A percentile compares a stretch with the other conserved stretches of the same genome.
These are phyloP conservation scores for Ceratonia siliqua DNA, from an alignment of 306 rosid species.

Conservation along the genomic window DNA sequence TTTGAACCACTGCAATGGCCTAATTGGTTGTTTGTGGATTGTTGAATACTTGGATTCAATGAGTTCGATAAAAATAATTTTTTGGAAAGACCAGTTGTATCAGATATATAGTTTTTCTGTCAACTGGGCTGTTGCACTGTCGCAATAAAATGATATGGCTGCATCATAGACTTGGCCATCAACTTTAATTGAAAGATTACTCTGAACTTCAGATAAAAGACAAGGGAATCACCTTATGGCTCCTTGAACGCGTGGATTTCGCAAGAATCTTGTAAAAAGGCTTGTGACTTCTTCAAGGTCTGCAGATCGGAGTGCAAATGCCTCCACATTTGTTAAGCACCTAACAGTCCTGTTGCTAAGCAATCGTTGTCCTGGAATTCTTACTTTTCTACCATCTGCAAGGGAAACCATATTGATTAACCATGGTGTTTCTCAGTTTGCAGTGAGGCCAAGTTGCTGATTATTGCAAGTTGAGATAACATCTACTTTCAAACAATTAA, in stretches of 20 bases:
- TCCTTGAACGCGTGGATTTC: constrained; percentile 71
- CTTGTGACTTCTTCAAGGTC: constrained; percentile 89
- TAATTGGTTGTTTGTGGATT: too few species aligned
- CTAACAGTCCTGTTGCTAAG: constrained; percentile 63
- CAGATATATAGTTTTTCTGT: not conserved
- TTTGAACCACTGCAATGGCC: too few species aligned
- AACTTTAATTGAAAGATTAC: not conserved
- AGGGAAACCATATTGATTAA: not conserved
- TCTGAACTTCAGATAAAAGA: not conserved
- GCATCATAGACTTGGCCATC: not conserved
- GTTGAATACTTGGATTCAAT: too few species aligned
- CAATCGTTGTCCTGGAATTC: constrained; percentile 67
- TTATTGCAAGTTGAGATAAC: not conserved
- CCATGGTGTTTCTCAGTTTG: not conserved
- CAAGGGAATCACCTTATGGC: constrained; percentile 68
- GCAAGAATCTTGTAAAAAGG: constrained; percentile 70
- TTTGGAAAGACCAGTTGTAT: too few species aligned
- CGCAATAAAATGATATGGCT: not conserved
- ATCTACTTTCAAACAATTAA: not conserved
- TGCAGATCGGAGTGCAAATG: constrained; percentile 70
- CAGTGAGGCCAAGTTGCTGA: too few species aligned
- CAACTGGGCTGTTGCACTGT: too few species aligned
- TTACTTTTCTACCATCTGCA: constrained; percentile 60
- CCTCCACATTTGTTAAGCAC: constrained; percentile 82
- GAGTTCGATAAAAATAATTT: too few species aligned